Percentiles rank a stretch among this genome's conserved stretches.
Evolutionary conservation across 75 land plant genomes (phyloP).

Genomic region (Picea sitchensis): DNA sequence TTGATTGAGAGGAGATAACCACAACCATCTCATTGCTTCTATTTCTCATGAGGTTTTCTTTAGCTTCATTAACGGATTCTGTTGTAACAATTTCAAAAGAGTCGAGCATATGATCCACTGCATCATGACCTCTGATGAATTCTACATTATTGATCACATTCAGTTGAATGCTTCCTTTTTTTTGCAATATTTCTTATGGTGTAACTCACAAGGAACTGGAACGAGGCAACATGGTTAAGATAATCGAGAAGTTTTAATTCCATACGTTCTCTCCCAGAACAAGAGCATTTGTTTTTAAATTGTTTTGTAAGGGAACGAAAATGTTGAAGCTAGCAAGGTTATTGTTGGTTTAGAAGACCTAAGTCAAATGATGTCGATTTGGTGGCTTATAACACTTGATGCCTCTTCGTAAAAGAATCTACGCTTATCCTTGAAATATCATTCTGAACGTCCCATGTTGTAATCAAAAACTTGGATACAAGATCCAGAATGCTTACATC

Average conservation of each 20-base stretch:
- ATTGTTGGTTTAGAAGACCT: background rate
- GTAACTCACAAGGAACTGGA: constrained; percentile 11
- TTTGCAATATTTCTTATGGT: background rate
- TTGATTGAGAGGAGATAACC: too few relatives aligned
- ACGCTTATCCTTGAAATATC: background rate
- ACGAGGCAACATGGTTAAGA: constrained; percentile 4
- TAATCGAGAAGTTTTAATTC: constrained; percentile 5
- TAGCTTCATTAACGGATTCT: background rate
- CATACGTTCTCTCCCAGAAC: constrained; percentile 9
- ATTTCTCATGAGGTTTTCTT: background rate
- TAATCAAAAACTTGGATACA: background rate
- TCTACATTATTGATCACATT: background rate
- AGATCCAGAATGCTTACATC: background rate
- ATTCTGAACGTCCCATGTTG: constrained; percentile 1
- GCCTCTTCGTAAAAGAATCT: background rate
- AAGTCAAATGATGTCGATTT: constrained; percentile 2
- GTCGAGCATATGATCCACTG: background rate
- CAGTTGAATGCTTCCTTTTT: background rate
- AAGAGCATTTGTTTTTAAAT: constrained; percentile 1
- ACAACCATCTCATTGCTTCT: background rate
- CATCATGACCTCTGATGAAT: background rate
- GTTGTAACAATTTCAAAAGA: background rate
- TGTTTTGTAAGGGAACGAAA: background rate
- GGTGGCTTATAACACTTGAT: too few relatives aligned
- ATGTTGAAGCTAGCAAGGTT: background rate